A percentile compares a stretch with the other conserved stretches of the same genome.
Conservation (phyloP, 192 early-diverging fungal genomes). For the Coemansia nantahalensis region DNA sequence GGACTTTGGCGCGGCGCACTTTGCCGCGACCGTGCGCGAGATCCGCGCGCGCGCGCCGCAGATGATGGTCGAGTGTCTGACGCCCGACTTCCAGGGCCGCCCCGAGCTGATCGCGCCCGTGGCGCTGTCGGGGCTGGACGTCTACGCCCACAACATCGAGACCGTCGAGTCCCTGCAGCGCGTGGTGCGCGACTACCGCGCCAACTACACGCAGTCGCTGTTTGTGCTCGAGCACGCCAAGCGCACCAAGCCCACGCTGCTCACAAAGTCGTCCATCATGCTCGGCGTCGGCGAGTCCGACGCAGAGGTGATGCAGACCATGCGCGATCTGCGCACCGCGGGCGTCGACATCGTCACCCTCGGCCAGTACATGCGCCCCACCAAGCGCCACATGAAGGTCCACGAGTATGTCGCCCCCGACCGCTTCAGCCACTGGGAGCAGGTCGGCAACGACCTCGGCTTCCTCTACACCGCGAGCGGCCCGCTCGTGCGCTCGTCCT, state of each 20-base stretch:
- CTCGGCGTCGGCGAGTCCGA: constrained; percentile 95
- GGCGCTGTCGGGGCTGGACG: constrained; percentile 90
- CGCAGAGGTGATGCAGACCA: constrained; percentile 83
- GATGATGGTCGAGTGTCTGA: constrained; percentile 94
- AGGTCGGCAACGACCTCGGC: constrained; percentile 75
- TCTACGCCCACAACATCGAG: constrained; percentile 98
- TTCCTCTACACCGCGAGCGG: constrained; percentile 96
- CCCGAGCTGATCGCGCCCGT: constrained; percentile 75
- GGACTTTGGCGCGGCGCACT: constrained; percentile 91
- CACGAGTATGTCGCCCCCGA: constrained; percentile 90
- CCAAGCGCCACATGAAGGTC: constrained; percentile 98
- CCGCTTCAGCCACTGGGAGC: constrained; percentile 87
- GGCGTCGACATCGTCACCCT: constrained; percentile 93
- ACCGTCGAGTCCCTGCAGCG: constrained; percentile 88
- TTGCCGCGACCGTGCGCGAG: constrained; percentile 85
- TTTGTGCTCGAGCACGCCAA: constrained; percentile 88
- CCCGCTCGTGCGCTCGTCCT: constrained; percentile 90
- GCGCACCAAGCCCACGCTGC: constrained; percentile 66
- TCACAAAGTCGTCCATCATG: constrained; percentile 99
- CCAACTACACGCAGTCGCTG: constrained; percentile 89
- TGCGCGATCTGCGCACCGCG: constrained; percentile 76
- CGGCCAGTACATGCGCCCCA: constrained; percentile 99
- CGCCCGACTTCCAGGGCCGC: constrained; percentile 87
- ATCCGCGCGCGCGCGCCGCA: constrained; percentile 87
- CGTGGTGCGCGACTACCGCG: constrained; percentile 90